These are phyloP conservation scores for Plasmodium knowlesi DNA, from an alignment of 169 alveolate species.

Conservation along the genomic window DNA sequence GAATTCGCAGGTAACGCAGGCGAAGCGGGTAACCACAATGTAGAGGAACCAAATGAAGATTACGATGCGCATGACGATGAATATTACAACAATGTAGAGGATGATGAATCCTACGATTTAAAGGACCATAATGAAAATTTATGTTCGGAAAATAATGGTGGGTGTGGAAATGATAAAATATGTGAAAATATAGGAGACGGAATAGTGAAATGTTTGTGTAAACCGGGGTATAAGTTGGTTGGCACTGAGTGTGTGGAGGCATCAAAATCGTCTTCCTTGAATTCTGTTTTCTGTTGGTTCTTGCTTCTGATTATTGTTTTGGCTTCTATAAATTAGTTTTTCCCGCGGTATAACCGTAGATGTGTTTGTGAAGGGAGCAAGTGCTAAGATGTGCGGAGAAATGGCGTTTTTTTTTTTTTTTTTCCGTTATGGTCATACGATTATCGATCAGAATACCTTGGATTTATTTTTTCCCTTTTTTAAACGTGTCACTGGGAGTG, in stretches of 20 bases:
- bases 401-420: neutral
- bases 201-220: constrained; percentile 33
- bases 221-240: constrained; percentile 39
- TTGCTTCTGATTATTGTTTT: constrained; percentile 1
- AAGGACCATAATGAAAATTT: neutral
- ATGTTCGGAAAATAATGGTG: constrained; percentile 47
- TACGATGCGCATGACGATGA: neutral
- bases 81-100: neutral
- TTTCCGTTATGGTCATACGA: neutral
- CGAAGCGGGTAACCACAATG: neutral
- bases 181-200: constrained; percentile 34
- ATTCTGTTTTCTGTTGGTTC: constrained; percentile 12
- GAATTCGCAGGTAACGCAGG: neutral
- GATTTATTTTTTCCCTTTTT: neutral
- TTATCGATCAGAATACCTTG: neutral
- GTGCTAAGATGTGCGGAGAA: neutral
- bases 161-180: constrained; percentile 45
- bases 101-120: neutral
- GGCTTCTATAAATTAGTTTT: constrained; percentile 15
- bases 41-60: neutral
- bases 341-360: neutral
- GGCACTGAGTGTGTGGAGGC: constrained; percentile 20
- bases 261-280: constrained; percentile 11
- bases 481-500: neutral
- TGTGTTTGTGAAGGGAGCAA: neutral